Evolutionary conservation across 768 basidiomycete genomes (phyloP), one percentile per base, ranked within the genome.

Genomic region (Lyophyllum shimeji): DNA sequence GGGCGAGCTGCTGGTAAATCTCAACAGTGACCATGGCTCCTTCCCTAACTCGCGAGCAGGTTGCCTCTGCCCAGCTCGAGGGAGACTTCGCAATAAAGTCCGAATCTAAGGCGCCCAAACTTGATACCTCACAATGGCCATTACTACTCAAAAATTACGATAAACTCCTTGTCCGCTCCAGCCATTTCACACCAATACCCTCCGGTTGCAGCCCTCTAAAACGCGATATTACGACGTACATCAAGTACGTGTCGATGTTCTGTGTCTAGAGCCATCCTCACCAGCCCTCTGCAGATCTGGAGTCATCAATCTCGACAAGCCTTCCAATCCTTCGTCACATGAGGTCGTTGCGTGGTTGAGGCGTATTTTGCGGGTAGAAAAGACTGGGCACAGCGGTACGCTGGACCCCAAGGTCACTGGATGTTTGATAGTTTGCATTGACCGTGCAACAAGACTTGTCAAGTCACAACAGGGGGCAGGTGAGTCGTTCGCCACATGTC

Each of bases 291-390:
- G n/a, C 61, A 96, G 94, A 79, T 93, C 95, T 63, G 97, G 97
- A 63, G 93, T 98, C 51, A 99, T 99, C 71, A 99, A 99, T 76
- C 81, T 99, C 62, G 97, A 99, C 83, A 99, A 99, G 69, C 97
- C 97, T 21, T 98, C 96, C 29, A 99, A 98, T 74, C 96, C 96
- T 3, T 97, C 95, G 17, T 96, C 95, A 4, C 97, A 99, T 73
- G 97, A 99, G 79, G 97, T 99, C 52, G 97, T 99, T 62, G 97
- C 97, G 15, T 99, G 97, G 97, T 76, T 99, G 60, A 84, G 95
- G 64, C 85, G 97, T n/a, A 99, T 99, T 60, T 73, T 99, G 52
- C 87, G 95, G 20, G 93, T 90, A 23, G 97, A 98, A 73, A 98
- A 99, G 76, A 99, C 97, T 0, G 97, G 97, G 40, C 97, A 99